These are phyloP conservation scores for Asclepias syriaca DNA, from an alignment of 257 asterid genomes.

Conservation along the genomic window DNA sequence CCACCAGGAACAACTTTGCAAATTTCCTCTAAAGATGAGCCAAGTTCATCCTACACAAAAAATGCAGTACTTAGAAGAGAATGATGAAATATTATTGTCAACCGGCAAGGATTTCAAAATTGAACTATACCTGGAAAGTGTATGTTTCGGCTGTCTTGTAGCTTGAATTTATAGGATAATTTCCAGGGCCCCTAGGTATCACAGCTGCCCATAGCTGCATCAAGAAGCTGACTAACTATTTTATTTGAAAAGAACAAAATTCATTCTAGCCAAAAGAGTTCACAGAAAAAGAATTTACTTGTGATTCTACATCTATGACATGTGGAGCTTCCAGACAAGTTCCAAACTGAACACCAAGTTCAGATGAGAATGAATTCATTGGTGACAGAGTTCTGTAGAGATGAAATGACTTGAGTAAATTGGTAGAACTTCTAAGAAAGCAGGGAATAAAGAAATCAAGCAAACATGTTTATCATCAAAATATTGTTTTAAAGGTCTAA, in stretches of 20 bases:
- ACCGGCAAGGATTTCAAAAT: constrained; percentile 6
- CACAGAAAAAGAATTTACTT: constrained; percentile 37
- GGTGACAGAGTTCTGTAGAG: constrained; percentile 83
- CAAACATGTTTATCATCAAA: neutral
- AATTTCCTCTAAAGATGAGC: constrained; percentile 80
- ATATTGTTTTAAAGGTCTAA: neutral
- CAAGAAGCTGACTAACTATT: constrained; percentile 18
- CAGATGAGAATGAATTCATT: constrained; percentile 81
- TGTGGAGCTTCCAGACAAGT: constrained; percentile 95
- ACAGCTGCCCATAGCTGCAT: constrained; percentile 88
- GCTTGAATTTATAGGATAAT: constrained; percentile 89
- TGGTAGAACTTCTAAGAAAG: neutral
- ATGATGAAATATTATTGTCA: constrained; percentile 15
- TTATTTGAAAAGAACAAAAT: constrained; percentile 16
- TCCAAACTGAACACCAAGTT: constrained; percentile 90
- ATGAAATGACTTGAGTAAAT: constrained; percentile 3
- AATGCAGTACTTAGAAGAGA: constrained; percentile 19
- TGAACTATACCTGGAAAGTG: constrained; percentile 68
- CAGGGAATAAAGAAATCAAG: neutral
- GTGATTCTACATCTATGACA: constrained; percentile 80
- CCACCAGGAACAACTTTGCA: constrained; percentile 88
- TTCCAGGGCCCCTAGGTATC: constrained; percentile 76
- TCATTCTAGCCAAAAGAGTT: constrained; percentile 14
- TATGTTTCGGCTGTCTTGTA: constrained; percentile 77
- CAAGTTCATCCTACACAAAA: constrained; percentile 68